phyloP scores from a whole-genome alignment of 1,284 basidiomycete genomes.

The Exobasidium cylindrosporum region DNA sequence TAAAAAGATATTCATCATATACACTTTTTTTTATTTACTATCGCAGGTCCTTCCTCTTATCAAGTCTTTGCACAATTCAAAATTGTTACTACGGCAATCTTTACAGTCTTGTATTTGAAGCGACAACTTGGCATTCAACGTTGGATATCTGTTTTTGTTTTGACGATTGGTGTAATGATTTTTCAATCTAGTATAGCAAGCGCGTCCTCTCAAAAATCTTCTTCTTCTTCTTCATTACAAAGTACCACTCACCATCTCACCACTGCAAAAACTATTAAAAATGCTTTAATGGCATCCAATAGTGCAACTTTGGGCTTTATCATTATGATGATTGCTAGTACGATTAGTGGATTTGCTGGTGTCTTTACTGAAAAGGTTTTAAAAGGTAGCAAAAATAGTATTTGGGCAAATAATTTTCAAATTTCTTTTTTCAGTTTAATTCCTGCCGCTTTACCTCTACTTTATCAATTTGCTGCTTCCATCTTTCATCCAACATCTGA shows the following conservation, averaged over 20 bases:
- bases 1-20: too few species aligned
- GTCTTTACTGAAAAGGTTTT: constrained; percentile 21
- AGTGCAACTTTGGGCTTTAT: background rate
- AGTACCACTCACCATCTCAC: too few species aligned
- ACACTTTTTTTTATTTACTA: too few species aligned
- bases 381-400: constrained; percentile 17
- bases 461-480: background rate
- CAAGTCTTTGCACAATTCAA: constrained; percentile 1
- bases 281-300: too few species aligned
- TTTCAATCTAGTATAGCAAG: background rate
- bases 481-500: background rate
- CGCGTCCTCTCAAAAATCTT: background rate
- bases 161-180: background rate
- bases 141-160: background rate
- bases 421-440: constrained; percentile 23
- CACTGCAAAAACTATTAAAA: too few species aligned
- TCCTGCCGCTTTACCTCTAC: constrained; percentile 10
- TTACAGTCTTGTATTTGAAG: background rate
- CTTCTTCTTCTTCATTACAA: background rate
- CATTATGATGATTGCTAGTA: constrained; percentile 8
- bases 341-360: constrained; percentile 19
- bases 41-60: background rate
- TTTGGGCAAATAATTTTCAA: constrained; percentile 29
- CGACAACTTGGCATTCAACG: background rate
- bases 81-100: background rate